Conservation (phyloP, 139 green algal species). For the Eudorina sp. region DNA sequence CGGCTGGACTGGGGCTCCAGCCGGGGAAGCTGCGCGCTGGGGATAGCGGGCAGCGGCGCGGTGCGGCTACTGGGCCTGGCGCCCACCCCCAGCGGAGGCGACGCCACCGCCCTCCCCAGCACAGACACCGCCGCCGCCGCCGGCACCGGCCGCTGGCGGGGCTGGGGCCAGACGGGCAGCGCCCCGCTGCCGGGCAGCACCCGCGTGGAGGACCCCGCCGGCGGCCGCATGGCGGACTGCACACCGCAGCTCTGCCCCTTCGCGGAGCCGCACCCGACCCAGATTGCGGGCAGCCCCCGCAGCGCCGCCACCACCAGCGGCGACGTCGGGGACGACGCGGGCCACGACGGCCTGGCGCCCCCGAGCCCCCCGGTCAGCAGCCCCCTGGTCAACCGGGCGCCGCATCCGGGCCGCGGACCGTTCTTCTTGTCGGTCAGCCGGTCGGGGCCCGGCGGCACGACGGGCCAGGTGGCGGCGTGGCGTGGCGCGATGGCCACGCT, state of each 20-base stretch:
- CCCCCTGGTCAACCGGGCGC: slow-evolving; percentile 5
- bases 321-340: too few relatives aligned
- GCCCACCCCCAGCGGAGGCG: neutral
- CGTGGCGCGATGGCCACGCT: neutral
- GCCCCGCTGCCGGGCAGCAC: slow-evolving; percentile 14
- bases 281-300: too few relatives aligned
- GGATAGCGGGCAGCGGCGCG: slow-evolving; percentile 6
- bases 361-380: neutral
- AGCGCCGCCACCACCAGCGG: too few relatives aligned
- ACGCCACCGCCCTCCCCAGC: too few relatives aligned
- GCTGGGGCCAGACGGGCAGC: neutral
- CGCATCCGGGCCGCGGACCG: slow-evolving; percentile 18
- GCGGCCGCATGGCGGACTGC: neutral
- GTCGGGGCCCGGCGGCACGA: neutral
- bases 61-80: neutral
- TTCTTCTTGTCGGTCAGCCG: neutral
- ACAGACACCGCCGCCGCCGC: neutral
- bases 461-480: neutral
- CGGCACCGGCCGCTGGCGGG: too few relatives aligned
- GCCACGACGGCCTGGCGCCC: too few relatives aligned
- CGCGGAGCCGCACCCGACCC: neutral
- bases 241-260: neutral
- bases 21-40: neutral
- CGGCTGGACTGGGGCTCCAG: neutral
- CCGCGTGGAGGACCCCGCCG: neutral